phyloP scores from a whole-genome alignment of 768 basidiomycete species.

The Hygrophorus pudorinus region DNA sequence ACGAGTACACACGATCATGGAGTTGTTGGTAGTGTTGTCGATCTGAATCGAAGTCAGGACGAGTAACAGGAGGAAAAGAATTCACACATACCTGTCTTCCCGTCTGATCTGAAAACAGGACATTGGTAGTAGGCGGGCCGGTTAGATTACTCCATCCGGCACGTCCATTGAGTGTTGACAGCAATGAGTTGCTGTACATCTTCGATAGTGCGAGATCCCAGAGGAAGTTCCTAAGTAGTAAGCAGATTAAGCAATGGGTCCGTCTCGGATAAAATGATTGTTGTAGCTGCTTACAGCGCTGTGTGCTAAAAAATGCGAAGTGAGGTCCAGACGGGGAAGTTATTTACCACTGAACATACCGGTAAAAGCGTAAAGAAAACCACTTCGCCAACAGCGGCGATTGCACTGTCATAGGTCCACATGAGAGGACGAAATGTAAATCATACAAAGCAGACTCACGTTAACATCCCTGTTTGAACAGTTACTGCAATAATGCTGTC shows the following conservation, averaged over 20 bases:
- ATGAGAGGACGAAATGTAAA: too few relatives aligned
- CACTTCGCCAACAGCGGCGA: conserved; percentile 4
- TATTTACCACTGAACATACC: not conserved
- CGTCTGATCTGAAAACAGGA: too few relatives aligned
- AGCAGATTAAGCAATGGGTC: not conserved
- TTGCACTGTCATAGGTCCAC: too few relatives aligned
- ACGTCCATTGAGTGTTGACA: conserved; percentile 7
- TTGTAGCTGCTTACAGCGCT: conserved; percentile 1
- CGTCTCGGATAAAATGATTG: not conserved
- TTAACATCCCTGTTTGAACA: conserved; percentile 6
- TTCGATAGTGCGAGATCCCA: conserved; percentile 5
- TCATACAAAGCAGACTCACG: not conserved
- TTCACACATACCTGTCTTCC: too few relatives aligned
- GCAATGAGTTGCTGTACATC: conserved; percentile 6
- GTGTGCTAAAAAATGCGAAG: conserved; percentile 2
- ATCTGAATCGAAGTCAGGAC: too few relatives aligned
- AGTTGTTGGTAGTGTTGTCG: too few relatives aligned
- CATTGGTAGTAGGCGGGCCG: not conserved
- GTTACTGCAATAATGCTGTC: conserved; percentile 1
- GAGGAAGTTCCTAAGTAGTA: conserved; percentile 3
- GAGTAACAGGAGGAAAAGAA: too few relatives aligned
- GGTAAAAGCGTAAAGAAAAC: not conserved
- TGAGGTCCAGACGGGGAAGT: not conserved
- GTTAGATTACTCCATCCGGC: conserved; percentile 6
- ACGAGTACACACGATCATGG: too few relatives aligned